These are phyloP conservation scores for Conoideocrella luteorostrata DNA, from an alignment of 2,329 filamentous ascomycete species.

Conservation along the genomic window DNA sequence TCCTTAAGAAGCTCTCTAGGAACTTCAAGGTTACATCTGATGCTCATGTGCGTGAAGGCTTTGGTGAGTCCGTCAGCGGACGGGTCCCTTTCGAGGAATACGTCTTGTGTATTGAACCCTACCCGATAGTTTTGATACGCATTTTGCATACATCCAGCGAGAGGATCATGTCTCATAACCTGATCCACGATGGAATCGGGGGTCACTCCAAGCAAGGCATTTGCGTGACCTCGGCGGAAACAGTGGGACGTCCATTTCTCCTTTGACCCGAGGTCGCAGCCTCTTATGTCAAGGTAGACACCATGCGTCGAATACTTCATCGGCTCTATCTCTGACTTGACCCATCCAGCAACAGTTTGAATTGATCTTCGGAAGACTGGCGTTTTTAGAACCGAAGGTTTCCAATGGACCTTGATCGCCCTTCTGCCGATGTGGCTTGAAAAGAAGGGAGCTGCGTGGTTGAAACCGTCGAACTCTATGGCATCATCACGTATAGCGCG, in stretches of 20 bases:
- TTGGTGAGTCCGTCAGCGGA: no score
- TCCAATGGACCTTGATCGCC: not conserved
- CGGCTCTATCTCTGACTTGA: slow-evolving; percentile 7
- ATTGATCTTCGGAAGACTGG: slow-evolving; percentile 7
- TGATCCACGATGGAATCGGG: no score
- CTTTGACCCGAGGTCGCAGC: slow-evolving; percentile 6
- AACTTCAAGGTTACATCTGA: slow-evolving; percentile 9
- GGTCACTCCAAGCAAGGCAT: slow-evolving; percentile 7
- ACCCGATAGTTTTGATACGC: no score
- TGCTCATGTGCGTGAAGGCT: no score
- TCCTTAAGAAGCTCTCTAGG: slow-evolving; percentile 3
- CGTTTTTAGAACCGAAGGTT: slow-evolving; percentile 8
- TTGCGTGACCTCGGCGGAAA: slow-evolving; percentile 5
- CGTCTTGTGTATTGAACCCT: no score
- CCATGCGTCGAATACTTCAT: slow-evolving; percentile 9
- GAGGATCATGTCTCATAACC: slow-evolving; percentile 7
- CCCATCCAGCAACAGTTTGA: slow-evolving; percentile 2
- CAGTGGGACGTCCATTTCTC: no score
- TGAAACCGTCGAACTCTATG: not conserved
- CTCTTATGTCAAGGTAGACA: slow-evolving; percentile 7
- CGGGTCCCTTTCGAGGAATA: no score
- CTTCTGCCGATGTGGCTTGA: not conserved
- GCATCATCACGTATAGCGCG: not conserved
- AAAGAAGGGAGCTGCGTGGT: not conserved
- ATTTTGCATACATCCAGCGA: slow-evolving; percentile 8